Percentiles rank a stretch among this genome's conserved stretches.
Evolutionary conservation across 129 eudicot species (phyloP).

Genomic region (Flaveria trinervia): DNA sequence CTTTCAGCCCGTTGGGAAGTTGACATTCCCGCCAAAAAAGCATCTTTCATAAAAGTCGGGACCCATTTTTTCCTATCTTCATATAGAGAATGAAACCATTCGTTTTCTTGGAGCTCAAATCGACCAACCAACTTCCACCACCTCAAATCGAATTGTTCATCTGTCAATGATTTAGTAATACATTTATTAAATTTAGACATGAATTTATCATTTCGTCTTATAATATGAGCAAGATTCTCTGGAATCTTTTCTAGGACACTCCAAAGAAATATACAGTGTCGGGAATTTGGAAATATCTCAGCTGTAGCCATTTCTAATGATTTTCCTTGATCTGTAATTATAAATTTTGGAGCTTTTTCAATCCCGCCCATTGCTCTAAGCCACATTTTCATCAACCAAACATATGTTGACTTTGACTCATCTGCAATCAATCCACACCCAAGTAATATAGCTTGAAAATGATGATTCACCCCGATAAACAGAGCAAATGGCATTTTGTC

Average conservation of each 20-base stretch:
- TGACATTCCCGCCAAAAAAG: conserved; percentile 39
- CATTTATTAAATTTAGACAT: conserved; percentile 34
- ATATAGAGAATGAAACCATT: conserved; percentile 41
- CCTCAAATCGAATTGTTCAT: conserved; percentile 44
- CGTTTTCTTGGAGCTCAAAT: conserved; percentile 45
- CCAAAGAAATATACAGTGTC: conserved; percentile 37
- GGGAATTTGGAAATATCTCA: conserved; percentile 31
- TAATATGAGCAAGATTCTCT: conserved; percentile 34
- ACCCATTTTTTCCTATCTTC: conserved; percentile 46
- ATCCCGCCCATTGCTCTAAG: conserved; percentile 41
- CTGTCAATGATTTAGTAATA: conserved; percentile 35
- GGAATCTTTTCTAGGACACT: conserved; percentile 37
- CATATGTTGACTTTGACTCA: conserved; percentile 39
- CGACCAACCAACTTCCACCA: conserved; percentile 44
- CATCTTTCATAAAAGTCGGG: conserved; percentile 32
- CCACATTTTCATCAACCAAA: conserved; percentile 50
- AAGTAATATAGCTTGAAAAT: conserved; percentile 41
- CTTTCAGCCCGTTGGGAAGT: conserved; percentile 37
- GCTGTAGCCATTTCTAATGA: conserved; percentile 26
- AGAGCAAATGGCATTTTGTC: conserved; percentile 46
- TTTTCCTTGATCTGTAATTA: conserved; percentile 43
- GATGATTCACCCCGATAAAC: conserved; percentile 49
- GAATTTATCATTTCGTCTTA: conserved; percentile 36
- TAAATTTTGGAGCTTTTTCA: conserved; percentile 31
- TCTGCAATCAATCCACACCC: conserved; percentile 45